These are phyloP conservation scores for Lolium rigidum DNA, from an alignment of 176 grass and related monocot genomes.

Conservation along the genomic window DNA sequence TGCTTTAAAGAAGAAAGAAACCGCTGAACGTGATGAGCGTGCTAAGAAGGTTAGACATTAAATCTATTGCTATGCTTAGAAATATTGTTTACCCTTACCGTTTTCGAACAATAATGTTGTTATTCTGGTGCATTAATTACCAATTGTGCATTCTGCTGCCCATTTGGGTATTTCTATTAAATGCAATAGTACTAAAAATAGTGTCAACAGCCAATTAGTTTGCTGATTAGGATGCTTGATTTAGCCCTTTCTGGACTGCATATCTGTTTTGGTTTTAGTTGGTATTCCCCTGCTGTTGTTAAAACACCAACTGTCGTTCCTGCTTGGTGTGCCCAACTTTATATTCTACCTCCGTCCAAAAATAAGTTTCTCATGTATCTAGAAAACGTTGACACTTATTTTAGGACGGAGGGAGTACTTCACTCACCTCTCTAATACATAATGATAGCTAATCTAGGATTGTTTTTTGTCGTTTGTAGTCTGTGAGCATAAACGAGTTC, in stretches of 20 bases:
- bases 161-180: neutral
- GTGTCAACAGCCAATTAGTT: neutral
- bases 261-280: constrained; percentile 7
- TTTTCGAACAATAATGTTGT: neutral
- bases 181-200: neutral
- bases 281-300: neutral
- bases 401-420: no score
- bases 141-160: neutral
- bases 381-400: no score
- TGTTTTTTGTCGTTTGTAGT: neutral
- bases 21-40: constrained; percentile 83
- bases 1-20: constrained; percentile 82
- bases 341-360: no score
- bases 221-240: neutral
- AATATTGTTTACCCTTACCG: neutral
- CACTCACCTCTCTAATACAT: no score
- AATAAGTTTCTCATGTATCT: no score
- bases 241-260: neutral
- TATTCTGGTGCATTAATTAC: neutral
- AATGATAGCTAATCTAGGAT: neutral
- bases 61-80: neutral
- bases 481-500: no score
- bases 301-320: neutral
- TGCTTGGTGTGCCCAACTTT: neutral
- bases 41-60: constrained; percentile 62